phyloP scores from a whole-genome alignment of 2,329 filamentous ascomycete genomes.

The Bipolaris victoriae region DNA sequence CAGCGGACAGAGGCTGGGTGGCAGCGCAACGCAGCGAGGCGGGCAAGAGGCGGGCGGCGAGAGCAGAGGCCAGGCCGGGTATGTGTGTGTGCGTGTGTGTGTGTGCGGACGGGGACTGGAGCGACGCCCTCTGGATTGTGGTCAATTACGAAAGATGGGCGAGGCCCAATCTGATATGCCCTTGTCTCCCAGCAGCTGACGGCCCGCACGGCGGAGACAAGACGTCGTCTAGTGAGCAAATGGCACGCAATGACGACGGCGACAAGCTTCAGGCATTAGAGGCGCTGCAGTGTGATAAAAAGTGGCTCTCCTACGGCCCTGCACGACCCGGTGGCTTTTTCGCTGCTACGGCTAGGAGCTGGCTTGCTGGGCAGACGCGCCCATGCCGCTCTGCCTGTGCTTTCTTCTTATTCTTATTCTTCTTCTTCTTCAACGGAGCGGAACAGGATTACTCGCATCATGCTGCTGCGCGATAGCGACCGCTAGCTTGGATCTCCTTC shows the following conservation, averaged over 20 bases:
- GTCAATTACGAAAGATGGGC: conserved; percentile 20
- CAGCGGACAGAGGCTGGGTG: conserved; percentile 1
- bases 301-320: conserved; percentile 14
- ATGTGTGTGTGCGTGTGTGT: neutral
- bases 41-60: conserved; percentile 2
- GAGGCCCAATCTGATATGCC: conserved; percentile 25
- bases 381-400: neutral
- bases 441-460: conserved; percentile 35
- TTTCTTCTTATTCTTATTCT: conserved; percentile 1
- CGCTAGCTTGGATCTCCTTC: conserved; percentile 27
- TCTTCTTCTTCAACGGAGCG: conserved; percentile 11
- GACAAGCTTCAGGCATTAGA: conserved; percentile 14
- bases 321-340: conserved; percentile 25
- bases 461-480: conserved; percentile 32
- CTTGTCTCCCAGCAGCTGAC: conserved; percentile 26
- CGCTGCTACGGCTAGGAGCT: neutral
- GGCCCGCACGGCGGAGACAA: conserved; percentile 26
- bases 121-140: conserved; percentile 6
- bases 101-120: neutral
- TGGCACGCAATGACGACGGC: conserved; percentile 23
- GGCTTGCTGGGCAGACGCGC: neutral
- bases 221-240: conserved; percentile 27
- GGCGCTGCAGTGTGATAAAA: conserved; percentile 25
- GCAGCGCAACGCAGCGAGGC: too few relatives aligned
- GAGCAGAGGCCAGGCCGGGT: conserved; percentile 7